Base-by-base conservation (phyloP, 228 moss, liverwort and hornwort species). In the Sphagnum magellanicum region DNA sequence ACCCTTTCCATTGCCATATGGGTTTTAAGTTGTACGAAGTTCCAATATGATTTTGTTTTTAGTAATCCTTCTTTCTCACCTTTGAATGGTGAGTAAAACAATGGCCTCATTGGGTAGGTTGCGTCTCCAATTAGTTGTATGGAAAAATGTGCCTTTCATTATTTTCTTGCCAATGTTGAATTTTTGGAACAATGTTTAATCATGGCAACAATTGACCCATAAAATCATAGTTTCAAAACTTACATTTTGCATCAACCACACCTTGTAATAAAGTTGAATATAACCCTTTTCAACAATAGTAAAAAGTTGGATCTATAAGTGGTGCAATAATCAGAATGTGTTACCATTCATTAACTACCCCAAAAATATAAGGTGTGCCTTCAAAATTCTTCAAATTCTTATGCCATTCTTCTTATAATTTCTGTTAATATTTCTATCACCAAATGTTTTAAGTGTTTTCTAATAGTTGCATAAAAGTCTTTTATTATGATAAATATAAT, bases 251-350 rank as follows among this genome's bases (percentile, higher is more conserved):
- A n/a, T 68, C 52, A 0, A 74, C 63, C 6, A 68, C 47, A 5
- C 52, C 68, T 63, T 74, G 68, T 5, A 68, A 32, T 51, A 68
- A 46, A 17, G 61, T 14, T 53, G 68, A 74, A 13, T 72, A 63
- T 14, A 69, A 72, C 0, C 68, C 67, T 17, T 72, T 68, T 0
- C 17, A 9, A 13, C 72, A 72, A 51, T 77, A 64, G 55, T 68
- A 78, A 0, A 16, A 46, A 4, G 57, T 46, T 4, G 61, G 55
- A 50, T 73, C 63, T 5, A 8, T 16, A 5, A 0, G 0, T 1
- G 50, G 70, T 16, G 68, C 57, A 10, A 69, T 49, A 6, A 73
- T 68, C 0, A 64, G 69, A 14, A 78, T 73, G 51, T 78, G 77
- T 6, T 53, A 4, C 73, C n/a, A n/a, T n/a, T n/a, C 67, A 62